These are phyloP conservation scores for Silybum marianum DNA, from an alignment of 129 eudicot genomes.

Conservation along the genomic window DNA sequence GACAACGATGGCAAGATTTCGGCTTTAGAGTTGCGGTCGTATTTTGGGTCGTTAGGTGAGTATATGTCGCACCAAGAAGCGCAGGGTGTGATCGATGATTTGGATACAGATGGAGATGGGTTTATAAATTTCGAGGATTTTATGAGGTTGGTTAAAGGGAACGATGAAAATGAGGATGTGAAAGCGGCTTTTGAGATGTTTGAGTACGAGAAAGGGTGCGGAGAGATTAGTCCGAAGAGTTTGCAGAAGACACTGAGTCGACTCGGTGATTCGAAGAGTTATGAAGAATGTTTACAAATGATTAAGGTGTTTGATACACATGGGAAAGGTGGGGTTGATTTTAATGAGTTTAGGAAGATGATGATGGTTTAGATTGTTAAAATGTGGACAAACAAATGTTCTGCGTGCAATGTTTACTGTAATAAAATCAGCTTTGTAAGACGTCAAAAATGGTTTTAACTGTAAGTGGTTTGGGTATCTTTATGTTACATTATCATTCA, in stretches of 20 bases:
- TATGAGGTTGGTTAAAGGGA: conserved; percentile 45
- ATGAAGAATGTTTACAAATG: conserved; percentile 71
- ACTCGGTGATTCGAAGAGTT: conserved; percentile 63
- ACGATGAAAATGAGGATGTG: conserved; percentile 46
- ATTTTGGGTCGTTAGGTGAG: conserved; percentile 69
- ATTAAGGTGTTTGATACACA: conserved; percentile 61
- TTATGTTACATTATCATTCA: neutral
- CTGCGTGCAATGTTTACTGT: neutral
- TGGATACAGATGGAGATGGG: conserved; percentile 60
- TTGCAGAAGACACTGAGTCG: conserved; percentile 64
- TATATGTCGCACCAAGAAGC: conserved; percentile 75
- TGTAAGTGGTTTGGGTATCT: neutral
- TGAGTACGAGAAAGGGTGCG: conserved; percentile 76
- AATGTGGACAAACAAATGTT: neutral
- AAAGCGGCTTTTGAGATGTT: conserved; percentile 74
- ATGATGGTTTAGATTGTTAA: conserved; percentile 44
- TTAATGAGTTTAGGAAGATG: conserved; percentile 73
- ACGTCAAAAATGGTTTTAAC: neutral
- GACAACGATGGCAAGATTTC: conserved; percentile 73
- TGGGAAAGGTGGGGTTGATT: conserved; percentile 75
- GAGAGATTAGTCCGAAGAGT: conserved; percentile 64
- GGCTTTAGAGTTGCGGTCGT: conserved; percentile 59
- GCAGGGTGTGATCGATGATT: conserved; percentile 50
- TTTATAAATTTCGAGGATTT: conserved; percentile 61
- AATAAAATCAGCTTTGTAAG: neutral